These are phyloP conservation scores for Arabidopsis lyrata DNA, from an alignment of 441 rosid species.

Conservation along the genomic window DNA sequence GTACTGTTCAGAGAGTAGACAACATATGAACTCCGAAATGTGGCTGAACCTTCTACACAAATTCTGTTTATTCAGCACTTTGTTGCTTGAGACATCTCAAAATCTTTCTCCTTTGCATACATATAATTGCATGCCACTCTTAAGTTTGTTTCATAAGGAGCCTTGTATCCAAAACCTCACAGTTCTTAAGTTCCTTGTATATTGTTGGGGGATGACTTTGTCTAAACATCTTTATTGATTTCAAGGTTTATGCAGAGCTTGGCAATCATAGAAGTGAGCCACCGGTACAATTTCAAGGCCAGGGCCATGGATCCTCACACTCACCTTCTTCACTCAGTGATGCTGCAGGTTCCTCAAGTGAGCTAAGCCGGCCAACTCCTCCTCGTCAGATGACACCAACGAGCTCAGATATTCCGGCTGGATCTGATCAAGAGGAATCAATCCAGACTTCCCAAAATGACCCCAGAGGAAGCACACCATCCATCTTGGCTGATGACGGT, in stretches of 20 bases:
- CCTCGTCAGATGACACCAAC: conserved; percentile 55
- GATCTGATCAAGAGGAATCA: conserved; percentile 70
- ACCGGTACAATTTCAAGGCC: conserved; percentile 59
- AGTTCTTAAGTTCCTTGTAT: conserved; percentile 19
- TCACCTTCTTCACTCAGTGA: conserved; percentile 62
- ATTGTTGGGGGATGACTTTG: conserved; percentile 32
- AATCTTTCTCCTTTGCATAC: conserved; percentile 4
- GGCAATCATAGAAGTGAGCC: conserved; percentile 61
- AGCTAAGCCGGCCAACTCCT: conserved; percentile 64
- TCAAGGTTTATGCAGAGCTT: conserved; percentile 83
- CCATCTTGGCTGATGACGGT: conserved; percentile 85
- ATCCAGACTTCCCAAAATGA: conserved; percentile 65
- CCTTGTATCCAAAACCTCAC: conserved; percentile 21
- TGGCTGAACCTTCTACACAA: background rate
- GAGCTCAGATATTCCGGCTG: conserved; percentile 56
- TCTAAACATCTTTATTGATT: conserved; percentile 56
- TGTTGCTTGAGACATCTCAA: background rate
- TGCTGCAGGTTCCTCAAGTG: conserved; percentile 73
- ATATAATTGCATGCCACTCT: background rate
- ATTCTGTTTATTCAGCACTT: background rate
- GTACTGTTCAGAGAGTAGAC: conserved; percentile 4
- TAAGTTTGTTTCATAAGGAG: background rate
- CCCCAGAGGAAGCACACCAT: conserved; percentile 58
- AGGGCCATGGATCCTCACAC: conserved; percentile 53
- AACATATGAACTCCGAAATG: background rate